Evolutionary conservation across 352 stramenopile species (phyloP).

Genomic region (Saprolegnia diclina): DNA sequence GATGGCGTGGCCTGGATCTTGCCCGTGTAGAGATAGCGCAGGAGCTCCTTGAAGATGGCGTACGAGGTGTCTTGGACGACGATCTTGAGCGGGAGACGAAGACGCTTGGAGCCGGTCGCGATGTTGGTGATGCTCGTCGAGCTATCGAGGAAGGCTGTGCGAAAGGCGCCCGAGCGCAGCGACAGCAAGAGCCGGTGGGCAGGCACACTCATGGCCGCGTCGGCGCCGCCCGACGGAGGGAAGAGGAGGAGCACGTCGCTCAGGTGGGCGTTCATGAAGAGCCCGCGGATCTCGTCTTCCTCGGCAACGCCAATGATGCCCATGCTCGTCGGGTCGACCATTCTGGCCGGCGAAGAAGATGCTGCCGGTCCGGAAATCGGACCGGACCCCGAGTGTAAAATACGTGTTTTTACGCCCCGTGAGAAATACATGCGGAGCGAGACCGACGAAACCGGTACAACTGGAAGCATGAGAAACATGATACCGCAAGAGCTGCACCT

Average conservation of each 20-base stretch:
- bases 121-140: constrained; percentile 37
- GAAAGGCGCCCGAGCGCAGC: constrained; percentile 67
- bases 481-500: no score
- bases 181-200: constrained; percentile 69
- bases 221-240: constrained; percentile 31
- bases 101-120: constrained; percentile 53
- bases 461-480: no score
- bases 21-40: constrained; percentile 77
- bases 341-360: neutral
- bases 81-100: constrained; percentile 78
- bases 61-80: constrained; percentile 77
- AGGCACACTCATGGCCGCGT: constrained; percentile 47
- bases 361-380: no score
- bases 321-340: neutral
- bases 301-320: neutral
- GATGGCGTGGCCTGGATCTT: constrained; percentile 28
- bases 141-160: constrained; percentile 48
- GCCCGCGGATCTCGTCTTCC: constrained; percentile 23
- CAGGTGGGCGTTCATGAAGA: constrained; percentile 67
- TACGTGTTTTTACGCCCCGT: no score
- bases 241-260: constrained; percentile 81
- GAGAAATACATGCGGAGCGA: no score
- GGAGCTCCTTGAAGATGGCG: constrained; percentile 55
- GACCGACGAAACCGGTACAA: no score
- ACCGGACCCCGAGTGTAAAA: no score